phyloP scores from a whole-genome alignment of 495 filamentous ascomycete species.

The Bathelium albidoporum region DNA sequence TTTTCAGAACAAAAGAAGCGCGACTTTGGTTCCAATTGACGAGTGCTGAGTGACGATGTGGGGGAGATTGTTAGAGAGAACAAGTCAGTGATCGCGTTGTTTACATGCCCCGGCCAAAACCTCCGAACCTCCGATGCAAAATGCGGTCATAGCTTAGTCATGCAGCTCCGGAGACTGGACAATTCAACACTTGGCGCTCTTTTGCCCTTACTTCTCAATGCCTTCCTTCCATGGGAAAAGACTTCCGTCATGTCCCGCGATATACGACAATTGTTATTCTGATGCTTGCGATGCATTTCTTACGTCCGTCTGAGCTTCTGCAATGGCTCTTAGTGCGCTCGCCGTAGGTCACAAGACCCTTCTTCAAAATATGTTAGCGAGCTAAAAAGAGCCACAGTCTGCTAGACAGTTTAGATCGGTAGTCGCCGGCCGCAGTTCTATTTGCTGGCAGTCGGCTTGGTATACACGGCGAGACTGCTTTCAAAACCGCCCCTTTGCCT shows the following conservation, averaged over 20 bases:
- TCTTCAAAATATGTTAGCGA: neutral
- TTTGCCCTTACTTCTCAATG: neutral
- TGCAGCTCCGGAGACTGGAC: neutral
- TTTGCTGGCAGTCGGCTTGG: conserved; percentile 15
- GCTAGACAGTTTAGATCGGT: conserved; percentile 9
- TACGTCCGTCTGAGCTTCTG: neutral
- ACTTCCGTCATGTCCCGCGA: neutral
- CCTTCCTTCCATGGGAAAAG: neutral
- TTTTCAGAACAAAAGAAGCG: neutral
- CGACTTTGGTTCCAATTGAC: neutral
- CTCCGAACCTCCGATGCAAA: neutral
- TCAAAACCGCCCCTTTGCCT: neutral
- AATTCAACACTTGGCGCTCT: neutral
- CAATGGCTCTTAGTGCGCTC: conserved; percentile 12
- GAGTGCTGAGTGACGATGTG: neutral
- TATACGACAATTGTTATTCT: neutral
- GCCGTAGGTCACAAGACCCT: conserved; percentile 10
- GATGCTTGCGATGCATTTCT: neutral
- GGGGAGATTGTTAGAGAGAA: neutral
- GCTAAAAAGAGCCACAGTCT: conserved; percentile 6
- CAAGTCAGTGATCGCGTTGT: neutral
- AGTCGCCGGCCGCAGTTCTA: conserved; percentile 9
- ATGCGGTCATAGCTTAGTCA: conserved; percentile 4
- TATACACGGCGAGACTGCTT: neutral
- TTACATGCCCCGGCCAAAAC: neutral